Evolutionary conservation across 306 rosid species (phyloP).

Genomic region (Elaeagnus macrophylla): DNA sequence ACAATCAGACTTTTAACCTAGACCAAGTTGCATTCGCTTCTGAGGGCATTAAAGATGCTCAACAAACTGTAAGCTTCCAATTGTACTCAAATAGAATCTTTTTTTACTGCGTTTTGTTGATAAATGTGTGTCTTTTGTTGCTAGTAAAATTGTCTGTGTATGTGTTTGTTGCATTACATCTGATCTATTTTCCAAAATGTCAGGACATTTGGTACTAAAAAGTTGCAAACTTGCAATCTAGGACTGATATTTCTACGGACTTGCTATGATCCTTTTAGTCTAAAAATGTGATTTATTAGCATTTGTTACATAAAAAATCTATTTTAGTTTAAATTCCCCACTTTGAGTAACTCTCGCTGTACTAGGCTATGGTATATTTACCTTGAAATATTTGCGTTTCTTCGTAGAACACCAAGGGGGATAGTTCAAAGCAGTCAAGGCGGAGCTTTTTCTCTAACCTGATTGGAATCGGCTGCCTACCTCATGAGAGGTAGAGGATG

Average conservation of each 20-base stretch:
- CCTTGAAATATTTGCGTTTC: constrained; percentile 56
- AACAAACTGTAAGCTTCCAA: constrained; percentile 61
- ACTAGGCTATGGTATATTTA: constrained; percentile 46
- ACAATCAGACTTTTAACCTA: constrained; percentile 91
- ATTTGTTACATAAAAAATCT: constrained; percentile 14
- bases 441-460: constrained; percentile 65
- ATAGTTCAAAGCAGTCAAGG: constrained; percentile 48
- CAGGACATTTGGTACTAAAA: background rate
- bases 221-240: background rate
- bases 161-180: background rate
- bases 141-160: no score
- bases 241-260: no score
- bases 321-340: constrained; percentile 1
- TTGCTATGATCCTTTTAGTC: no score
- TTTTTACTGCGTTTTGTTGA: background rate
- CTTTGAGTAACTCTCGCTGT: constrained; percentile 24
- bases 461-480: constrained; percentile 80
- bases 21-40: constrained; percentile 96
- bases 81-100: background rate
- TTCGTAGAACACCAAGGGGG: constrained; percentile 69
- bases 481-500: constrained; percentile 77
- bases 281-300: background rate
- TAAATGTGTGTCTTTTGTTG: background rate
- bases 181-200: background rate
- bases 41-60: constrained; percentile 92